Base-by-base conservation (phyloP, 129 eudicot genomes). In the Flaveria sonorensis region DNA sequence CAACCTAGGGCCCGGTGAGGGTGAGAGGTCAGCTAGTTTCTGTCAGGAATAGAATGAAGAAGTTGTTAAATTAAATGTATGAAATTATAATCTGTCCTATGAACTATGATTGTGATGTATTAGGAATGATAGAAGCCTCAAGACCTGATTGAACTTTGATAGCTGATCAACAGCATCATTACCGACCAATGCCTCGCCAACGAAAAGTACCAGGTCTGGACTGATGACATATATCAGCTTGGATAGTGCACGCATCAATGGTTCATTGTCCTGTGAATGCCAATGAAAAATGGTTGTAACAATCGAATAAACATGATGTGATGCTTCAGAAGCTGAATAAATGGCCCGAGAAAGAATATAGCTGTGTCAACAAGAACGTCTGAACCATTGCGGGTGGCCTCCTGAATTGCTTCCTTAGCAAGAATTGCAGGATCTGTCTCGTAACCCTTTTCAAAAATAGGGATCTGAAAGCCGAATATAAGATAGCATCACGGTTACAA, bases 331-430 rank as follows among this genome's bases (percentile, higher is more conserved):
- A 28, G 4, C 30, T 28, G 30, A 28, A 28, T 28, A 28, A 28
- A 28, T 28, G 30, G 30, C 30, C 30, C 0, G 30, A 28, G 64
- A 40, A 30, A 43, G 18, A 21, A 56, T 21, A 82, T 43, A 80
- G 99, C 97, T 46, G 99, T 94, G 81, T 94, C 99, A 73, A 94
- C 99, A 83, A 94, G 89, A 87, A 94, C 97, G 68, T 91, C 99
- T 2, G 99, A 89, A 51, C 97, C 97, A 82, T 86, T 89, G 23
- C 96, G 93, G 36, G 79, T 45, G 53, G 97, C 97, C 85, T 94
- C 97, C 71, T 89, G 96, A 62, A 94, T 91, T 74, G 97, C 99
- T 85, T 94, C 99, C 85, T 94, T 94, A 16, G 99, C 99, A 19
- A 91, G 97, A 85, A 94, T 68, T 51, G 99, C 96, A 74, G 97